These are phyloP conservation scores for Scedosporium aurantiacum DNA, from an alignment of 2,329 filamentous ascomycete genomes.

Conservation along the genomic window DNA sequence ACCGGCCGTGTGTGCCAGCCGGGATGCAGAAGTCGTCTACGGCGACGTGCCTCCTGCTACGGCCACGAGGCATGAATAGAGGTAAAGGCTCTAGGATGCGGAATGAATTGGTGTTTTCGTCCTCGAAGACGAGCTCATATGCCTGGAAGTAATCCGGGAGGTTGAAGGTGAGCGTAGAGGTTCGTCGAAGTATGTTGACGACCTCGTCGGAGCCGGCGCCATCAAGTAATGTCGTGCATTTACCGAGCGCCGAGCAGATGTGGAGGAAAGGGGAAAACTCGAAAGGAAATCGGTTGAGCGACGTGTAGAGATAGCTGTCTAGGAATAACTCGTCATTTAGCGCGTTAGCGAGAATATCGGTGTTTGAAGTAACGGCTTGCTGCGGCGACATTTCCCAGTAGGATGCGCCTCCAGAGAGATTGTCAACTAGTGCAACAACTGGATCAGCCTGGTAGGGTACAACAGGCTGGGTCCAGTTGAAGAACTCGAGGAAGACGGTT, in stretches of 20 bases:
- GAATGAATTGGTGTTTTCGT: slow-evolving; percentile 75
- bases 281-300: slow-evolving; percentile 19
- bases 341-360: slow-evolving; percentile 27
- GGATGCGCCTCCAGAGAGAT: slow-evolving; percentile 42
- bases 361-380: slow-evolving; percentile 12
- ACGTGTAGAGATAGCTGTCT: slow-evolving; percentile 15
- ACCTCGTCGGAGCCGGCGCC: slow-evolving; percentile 25
- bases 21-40: slow-evolving; percentile 51
- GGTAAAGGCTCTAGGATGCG: slow-evolving; percentile 52
- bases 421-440: slow-evolving; percentile 52
- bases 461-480: slow-evolving; percentile 54
- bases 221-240: slow-evolving; percentile 14
- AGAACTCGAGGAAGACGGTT: slow-evolving; percentile 54
- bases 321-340: slow-evolving; percentile 45
- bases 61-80: slow-evolving; percentile 37
- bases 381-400: slow-evolving; percentile 42
- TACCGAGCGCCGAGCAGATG: slow-evolving; percentile 23
- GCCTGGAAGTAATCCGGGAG: slow-evolving; percentile 61
- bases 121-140: slow-evolving; percentile 71
- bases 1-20: slow-evolving; percentile 54
- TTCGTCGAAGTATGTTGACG: slow-evolving; percentile 53
- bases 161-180: slow-evolving; percentile 65
- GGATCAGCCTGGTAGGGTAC: slow-evolving; percentile 65
- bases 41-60: slow-evolving; percentile 15
- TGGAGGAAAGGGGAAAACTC: slow-evolving; percentile 26